Evolutionary conservation across 2,329 filamentous ascomycete species (phyloP), one percentile per base, ranked within the genome.

Genomic region (Ophiostoma fasciatum): DNA sequence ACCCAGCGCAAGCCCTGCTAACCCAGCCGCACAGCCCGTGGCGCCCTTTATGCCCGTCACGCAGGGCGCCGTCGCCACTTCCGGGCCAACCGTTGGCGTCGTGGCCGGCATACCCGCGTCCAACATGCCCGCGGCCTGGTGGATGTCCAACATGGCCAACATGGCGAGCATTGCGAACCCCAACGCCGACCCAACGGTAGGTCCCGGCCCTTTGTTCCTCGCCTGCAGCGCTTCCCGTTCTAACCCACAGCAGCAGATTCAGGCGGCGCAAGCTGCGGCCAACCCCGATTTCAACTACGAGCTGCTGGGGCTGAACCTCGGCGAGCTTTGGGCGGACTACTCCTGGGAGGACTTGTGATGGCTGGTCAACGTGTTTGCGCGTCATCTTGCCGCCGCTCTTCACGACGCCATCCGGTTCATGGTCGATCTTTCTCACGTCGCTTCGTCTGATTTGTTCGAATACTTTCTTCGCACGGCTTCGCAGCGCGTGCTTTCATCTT

Each of bases 241-340:
- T 25, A 30, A 27, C 18, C 15, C 25, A 14, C 25, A 30, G n/a
- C 17, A 28, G 18, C 41, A 45, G 32, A 13, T 41, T 25, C 42
- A 36, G 28, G 25, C 40, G 2, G 18, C 30, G 3, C 38, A 31
- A 11, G 42, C 33, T 17, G 22, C 36, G 2, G 26, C 21, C 21
- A 47, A 46, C 18, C 42, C 43, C 8, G 47, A 49, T 7, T 49
- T 49, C 22, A 47, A 41, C 39, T 34, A 46, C 5, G 47, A 48
- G 28, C 35, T 41, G 4, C 42, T 48, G 14, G 42, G 42, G 12
- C 25, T 46, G 25, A 48, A 44, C 34, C 38, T 49, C 28, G 45
- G 45, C 25, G 41, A 43, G n/a, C 45, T 49, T 22, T 49, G 47
- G 47, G 46, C 38, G 21, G 47, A 49, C 27, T 47, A 46, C 29